phyloP scores from a whole-genome alignment of 176 grass and related monocot genomes.

The Poa pratensis region DNA sequence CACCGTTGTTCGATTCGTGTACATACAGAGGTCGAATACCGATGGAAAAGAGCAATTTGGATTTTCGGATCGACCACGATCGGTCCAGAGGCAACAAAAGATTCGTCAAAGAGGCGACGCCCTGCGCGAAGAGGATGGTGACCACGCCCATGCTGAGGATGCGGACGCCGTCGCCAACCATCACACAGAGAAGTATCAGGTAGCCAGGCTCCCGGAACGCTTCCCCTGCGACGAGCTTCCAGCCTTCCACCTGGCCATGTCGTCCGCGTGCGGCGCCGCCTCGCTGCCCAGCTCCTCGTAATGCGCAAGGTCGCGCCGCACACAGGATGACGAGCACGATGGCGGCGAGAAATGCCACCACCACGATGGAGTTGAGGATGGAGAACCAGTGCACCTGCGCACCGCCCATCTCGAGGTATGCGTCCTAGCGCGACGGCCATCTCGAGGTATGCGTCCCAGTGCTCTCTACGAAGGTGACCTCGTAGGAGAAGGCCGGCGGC shows the following conservation, averaged over 20 bases:
- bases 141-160: slow-evolving; percentile 68
- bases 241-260: slow-evolving; percentile 69
- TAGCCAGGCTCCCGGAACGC: slow-evolving; percentile 56
- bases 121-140: slow-evolving; percentile 47
- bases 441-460: too few relatives aligned
- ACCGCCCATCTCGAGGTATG: slow-evolving; percentile 68
- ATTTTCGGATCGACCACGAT: too few relatives aligned
- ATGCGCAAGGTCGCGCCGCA: slow-evolving; percentile 62
- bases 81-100: too few relatives aligned
- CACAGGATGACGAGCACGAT: slow-evolving; percentile 70
- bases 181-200: slow-evolving; percentile 56
- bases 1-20: too few relatives aligned
- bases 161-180: slow-evolving; percentile 67
- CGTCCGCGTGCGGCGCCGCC: slow-evolving; percentile 11
- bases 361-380: slow-evolving; percentile 70
- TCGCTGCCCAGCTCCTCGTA: slow-evolving; percentile 57
- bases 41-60: too few relatives aligned
- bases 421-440: slow-evolving; percentile 82
- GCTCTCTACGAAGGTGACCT: slow-evolving; percentile 59
- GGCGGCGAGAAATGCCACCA: slow-evolving; percentile 64
- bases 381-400: slow-evolving; percentile 79
- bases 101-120: too few relatives aligned
- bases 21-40: too few relatives aligned
- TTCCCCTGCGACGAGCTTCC: slow-evolving; percentile 52
- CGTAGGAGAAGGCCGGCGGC: slow-evolving; percentile 60